Conservation (phyloP, 2,329 filamentous ascomycete species). For the Arachnomyces sp. region DNA sequence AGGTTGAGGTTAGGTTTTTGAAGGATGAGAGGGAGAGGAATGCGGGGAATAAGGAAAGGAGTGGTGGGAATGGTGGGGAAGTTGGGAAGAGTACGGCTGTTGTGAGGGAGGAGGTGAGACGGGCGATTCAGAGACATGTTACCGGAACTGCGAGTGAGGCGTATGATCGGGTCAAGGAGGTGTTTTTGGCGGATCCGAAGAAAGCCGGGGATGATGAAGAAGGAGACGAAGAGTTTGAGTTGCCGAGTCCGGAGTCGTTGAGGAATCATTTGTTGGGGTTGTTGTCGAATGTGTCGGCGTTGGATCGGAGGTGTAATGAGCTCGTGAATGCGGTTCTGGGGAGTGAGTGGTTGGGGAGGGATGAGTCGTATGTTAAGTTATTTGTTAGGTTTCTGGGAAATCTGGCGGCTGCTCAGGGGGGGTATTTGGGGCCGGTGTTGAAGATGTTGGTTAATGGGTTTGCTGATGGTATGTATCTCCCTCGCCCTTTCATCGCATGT, state of each 20-base stretch:
- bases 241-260: constrained; percentile 46
- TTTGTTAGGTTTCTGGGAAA: constrained; percentile 52
- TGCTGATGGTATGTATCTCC: constrained; percentile 43
- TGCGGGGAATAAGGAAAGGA: constrained; percentile 7
- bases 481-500: constrained; percentile 35
- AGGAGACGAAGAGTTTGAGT: constrained; percentile 27
- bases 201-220: constrained; percentile 23
- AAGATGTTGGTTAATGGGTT: constrained; percentile 77
- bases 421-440: constrained; percentile 66
- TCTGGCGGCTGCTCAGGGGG: constrained; percentile 74
- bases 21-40: constrained; percentile 19
- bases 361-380: constrained; percentile 51
- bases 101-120: constrained; percentile 54
- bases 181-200: constrained; percentile 45
- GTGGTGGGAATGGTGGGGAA: constrained; percentile 38
- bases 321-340: constrained; percentile 52
- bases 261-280: constrained; percentile 55
- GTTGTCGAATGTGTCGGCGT: constrained; percentile 46
- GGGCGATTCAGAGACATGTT: constrained; percentile 48
- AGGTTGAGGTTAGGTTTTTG: constrained; percentile 22
- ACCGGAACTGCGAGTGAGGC: constrained; percentile 46
- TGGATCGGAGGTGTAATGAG: constrained; percentile 50
- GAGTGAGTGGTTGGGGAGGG: constrained; percentile 55
- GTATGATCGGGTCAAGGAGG: constrained; percentile 50
- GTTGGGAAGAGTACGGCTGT: constrained; percentile 50